A percentile compares a stretch with the other conserved stretches of the same genome.
Conservation (phyloP, 805 yeast genomes). For the Cyberlindnera mississippiensis region DNA sequence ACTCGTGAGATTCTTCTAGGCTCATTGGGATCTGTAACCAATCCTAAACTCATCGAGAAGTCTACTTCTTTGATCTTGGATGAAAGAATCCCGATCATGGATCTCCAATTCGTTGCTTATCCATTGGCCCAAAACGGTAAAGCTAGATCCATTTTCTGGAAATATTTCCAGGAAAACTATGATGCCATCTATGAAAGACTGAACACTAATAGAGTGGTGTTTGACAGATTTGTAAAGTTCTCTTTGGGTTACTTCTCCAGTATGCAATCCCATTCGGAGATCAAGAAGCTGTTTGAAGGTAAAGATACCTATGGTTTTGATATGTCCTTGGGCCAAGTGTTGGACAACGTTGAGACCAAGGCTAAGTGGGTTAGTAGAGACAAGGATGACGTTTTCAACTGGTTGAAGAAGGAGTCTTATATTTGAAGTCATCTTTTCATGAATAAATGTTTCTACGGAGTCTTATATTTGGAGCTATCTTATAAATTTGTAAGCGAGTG, state of each 20-base stretch:
- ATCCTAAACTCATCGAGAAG: constrained; percentile 46
- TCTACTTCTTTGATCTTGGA: constrained; percentile 51
- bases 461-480: too few species aligned
- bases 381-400: constrained; percentile 40
- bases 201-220: constrained; percentile 76
- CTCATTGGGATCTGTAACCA: constrained; percentile 59
- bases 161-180: constrained; percentile 71
- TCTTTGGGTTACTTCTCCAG: constrained; percentile 59
- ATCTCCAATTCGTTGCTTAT: constrained; percentile 67
- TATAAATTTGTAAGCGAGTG: too few species aligned
- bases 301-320: constrained; percentile 60
- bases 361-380: constrained; percentile 59
- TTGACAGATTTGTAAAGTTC: constrained; percentile 67
- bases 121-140: constrained; percentile 58
- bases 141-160: constrained; percentile 67
- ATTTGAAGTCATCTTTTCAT: too few species aligned
- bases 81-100: constrained; percentile 62
- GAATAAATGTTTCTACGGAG: too few species aligned
- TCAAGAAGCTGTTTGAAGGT: constrained; percentile 44
- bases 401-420: constrained; percentile 34
- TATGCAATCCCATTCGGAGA: constrained; percentile 43
- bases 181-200: constrained; percentile 55
- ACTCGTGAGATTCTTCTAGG: constrained; percentile 66
- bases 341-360: constrained; percentile 54
- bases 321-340: constrained; percentile 57